Base-by-base conservation (phyloP, 1,139 yeast genomes). In the Pichia sp. region DNA sequence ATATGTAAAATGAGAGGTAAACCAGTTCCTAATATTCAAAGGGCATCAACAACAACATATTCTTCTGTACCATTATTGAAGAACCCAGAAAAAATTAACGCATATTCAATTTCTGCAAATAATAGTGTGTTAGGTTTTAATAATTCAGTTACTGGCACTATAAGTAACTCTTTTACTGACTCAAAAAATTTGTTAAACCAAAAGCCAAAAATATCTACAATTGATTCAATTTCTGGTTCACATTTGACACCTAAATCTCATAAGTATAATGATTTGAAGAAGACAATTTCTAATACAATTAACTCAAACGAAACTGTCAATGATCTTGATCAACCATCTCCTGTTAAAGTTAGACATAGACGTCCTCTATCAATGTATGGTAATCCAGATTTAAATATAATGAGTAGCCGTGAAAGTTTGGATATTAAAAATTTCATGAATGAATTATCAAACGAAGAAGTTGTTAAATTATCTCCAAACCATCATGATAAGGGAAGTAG, bases 1-100 rank as follows among this genome's bases (percentile, higher is more conserved):
- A 66, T 83, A 5, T 77, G 84, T 44, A 66, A 69, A 41, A 76
- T 84, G 77, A 74, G 75, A 61, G 74, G 76, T 16, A 56, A 65
- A 2, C 71, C 73, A 20, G 51, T 46, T 36, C 61, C 62, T 2
- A n/a, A 40, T 40, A 29, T 47, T 8, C 23, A 23, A 12, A 35
- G 35, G 31, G 44, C 25, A 33, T 6, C 27, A 20, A 10, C 40
- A 4, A 24, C 20, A 12, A 35, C 16, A 12, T 23, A 31, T 16
- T 12, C 11, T 24, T 20, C 29, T 16, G n/a, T 37, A 37, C 20
- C 33, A 4, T 32, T 39, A 12, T 16, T 16, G 16, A 16, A 16
- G 16, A 16, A 16, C 16, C 16, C 16, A 16, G 16, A 16, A 16
- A 16, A 16, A 16, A 16, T 16, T 16, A 16, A 16, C 16, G 16